phyloP scores from a whole-genome alignment of 202 grass and related monocot species.

The Zizania palustris region DNA sequence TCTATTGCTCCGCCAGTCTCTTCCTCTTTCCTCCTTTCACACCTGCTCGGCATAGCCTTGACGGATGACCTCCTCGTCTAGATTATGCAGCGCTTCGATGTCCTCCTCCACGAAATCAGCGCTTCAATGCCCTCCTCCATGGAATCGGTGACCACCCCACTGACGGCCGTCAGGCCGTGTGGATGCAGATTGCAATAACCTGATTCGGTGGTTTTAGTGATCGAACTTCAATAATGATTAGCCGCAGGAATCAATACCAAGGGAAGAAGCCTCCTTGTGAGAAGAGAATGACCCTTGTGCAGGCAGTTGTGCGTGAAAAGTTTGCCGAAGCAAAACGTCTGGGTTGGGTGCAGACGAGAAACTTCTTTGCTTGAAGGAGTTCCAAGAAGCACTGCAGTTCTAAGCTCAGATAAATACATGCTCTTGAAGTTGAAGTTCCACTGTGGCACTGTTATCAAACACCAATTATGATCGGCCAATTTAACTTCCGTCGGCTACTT shows the following conservation, averaged over 20 bases:
- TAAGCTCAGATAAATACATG: slow-evolving; percentile 91
- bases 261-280: slow-evolving; percentile 56
- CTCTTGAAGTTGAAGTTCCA: slow-evolving; percentile 83
- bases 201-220: slow-evolving; percentile 41
- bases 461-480: slow-evolving; percentile 53
- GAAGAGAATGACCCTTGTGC: slow-evolving; percentile 86
- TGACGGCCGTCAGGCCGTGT: too few species aligned
- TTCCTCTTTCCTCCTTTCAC: too few species aligned
- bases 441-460: slow-evolving; percentile 64
- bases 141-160: too few species aligned
- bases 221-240: slow-evolving; percentile 38
- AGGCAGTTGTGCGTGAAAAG: slow-evolving; percentile 78
- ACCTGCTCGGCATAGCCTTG: too few species aligned
- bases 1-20: too few species aligned
- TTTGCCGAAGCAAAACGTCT: slow-evolving; percentile 86
- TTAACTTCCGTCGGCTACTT: too few species aligned
- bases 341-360: slow-evolving; percentile 85
- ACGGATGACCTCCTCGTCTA: too few species aligned
- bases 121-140: too few species aligned
- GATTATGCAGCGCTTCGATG: too few species aligned
- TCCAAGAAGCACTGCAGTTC: slow-evolving; percentile 85
- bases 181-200: too few species aligned
- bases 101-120: too few species aligned
- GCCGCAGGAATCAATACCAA: slow-evolving; percentile 27
- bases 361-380: slow-evolving; percentile 81